Evolutionary conservation across 371 early-diverging fungal genomes (phyloP).

Genomic region (Chytridium lagenaria): DNA sequence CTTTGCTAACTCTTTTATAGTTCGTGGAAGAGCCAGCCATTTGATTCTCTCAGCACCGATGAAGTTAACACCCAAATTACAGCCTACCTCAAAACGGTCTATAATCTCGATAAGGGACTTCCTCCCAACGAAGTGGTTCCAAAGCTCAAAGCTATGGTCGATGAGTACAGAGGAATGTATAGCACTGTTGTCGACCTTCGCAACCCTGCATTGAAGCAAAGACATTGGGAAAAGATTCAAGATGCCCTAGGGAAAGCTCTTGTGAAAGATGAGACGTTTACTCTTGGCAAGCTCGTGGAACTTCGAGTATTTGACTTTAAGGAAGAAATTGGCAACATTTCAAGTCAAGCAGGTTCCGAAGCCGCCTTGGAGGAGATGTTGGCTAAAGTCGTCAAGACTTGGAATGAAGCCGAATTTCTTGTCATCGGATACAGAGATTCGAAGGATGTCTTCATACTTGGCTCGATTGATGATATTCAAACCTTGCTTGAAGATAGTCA

Average conservation of each 20-base stretch:
- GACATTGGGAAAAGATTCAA: conserved; percentile 54
- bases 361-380: conserved; percentile 53
- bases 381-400: conserved; percentile 54
- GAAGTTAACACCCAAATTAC: conserved; percentile 52
- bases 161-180: conserved; percentile 47
- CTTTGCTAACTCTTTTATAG: conserved; percentile 21
- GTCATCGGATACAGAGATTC: conserved; percentile 59
- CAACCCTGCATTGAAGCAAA: conserved; percentile 48
- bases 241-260: conserved; percentile 47
- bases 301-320: conserved; percentile 53
- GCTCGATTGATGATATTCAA: conserved; percentile 60
- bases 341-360: conserved; percentile 52
- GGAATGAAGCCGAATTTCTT: conserved; percentile 64
- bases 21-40: conserved; percentile 46
- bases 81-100: conserved; percentile 47
- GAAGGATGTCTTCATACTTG: conserved; percentile 64
- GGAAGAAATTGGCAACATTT: conserved; percentile 48
- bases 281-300: conserved; percentile 47
- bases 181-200: conserved; percentile 47
- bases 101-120: conserved; percentile 56
- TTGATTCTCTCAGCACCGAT: conserved; percentile 55
- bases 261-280: conserved; percentile 43
- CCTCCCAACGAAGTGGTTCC: conserved; percentile 49
- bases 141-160: conserved; percentile 41
- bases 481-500: conserved; percentile 61